phyloP scores from a whole-genome alignment of 129 eudicot species.

The Sambucus nigra region DNA sequence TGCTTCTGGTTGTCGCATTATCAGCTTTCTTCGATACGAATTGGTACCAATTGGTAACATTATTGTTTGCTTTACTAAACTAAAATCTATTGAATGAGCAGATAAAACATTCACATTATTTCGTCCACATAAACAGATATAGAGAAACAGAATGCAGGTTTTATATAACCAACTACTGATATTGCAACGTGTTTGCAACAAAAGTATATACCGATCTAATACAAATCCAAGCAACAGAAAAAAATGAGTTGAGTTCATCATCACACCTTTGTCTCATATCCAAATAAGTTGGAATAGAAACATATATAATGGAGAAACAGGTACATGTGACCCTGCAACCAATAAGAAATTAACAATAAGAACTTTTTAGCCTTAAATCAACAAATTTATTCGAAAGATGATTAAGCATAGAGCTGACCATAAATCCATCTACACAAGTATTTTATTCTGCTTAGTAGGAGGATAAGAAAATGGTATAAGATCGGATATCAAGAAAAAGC shows the following conservation, averaged over 20 bases:
- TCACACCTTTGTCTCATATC: conserved; percentile 88
- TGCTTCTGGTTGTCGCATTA: no score
- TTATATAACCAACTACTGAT: neutral
- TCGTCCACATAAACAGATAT: neutral
- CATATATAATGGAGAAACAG: conserved; percentile 65
- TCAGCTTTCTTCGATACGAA: neutral
- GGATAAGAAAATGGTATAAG: conserved; percentile 1
- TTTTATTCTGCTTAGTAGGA: conserved; percentile 1
- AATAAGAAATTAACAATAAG: conserved; percentile 24
- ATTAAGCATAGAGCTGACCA: neutral
- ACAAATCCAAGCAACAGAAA: neutral
- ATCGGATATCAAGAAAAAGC: neutral
- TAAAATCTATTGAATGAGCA: neutral
- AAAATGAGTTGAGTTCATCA: conserved; percentile 7
- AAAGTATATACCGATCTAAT: neutral
- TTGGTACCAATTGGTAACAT: neutral
- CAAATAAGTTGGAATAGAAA: conserved; percentile 91
- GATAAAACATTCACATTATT: neutral
- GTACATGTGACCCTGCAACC: conserved; percentile 93
- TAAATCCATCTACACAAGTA: neutral
- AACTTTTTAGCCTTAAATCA: conserved; percentile 1
- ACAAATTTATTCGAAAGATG: neutral
- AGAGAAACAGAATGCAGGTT: conserved; percentile 3
- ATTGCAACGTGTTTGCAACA: conserved; percentile 1
- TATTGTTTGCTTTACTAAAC: neutral